Evolutionary conservation across 495 filamentous ascomycete species (phyloP), one percentile per base, ranked within the genome.

Genomic region (Podospora pseudocomata): DNA sequence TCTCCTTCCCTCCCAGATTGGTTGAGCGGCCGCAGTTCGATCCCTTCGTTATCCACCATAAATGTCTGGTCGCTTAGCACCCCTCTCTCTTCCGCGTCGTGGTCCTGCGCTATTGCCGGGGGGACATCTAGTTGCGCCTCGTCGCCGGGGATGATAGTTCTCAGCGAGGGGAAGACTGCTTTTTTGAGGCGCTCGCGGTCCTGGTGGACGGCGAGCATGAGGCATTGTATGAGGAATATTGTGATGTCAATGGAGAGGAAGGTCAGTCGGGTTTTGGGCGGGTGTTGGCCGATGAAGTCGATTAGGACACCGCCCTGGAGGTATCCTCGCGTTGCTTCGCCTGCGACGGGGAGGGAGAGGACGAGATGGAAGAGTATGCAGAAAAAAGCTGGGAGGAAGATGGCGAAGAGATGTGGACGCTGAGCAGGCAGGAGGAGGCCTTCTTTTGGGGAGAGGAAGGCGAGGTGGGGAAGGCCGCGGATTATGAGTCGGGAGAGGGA

Each of bases 301-400:
- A 96, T 88, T 56, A 95, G 84, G 39, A 96, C 75, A 7, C 93
- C 92, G 23, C 93, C 93, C 74, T 96, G 92, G 1, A 95, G 82
- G 74, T 96, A 95, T 6, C 90, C 91, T 61, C 92, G 84, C 27
- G 89, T 89, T 44, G 88, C 85, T 78, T 96, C 92, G 65, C 88
- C 87, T 20, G 90, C 92, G 30, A 86, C 80, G 1, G 90, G 88
- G 16, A 85, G 81, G 15, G 85, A 78, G 61, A 86, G 82, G 63
- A 90, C 80, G 15, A 88, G 71, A 77, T 96, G 93, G 32, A 90
- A 80, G 39, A 94, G 69, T 66, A 91, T 86, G 81, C 90, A 94
- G 44, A 95, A 69, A 9, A 90, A 65, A 77, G 92, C 92, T 34
- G 89, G 88, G 28, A 80, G 78, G 70, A 94, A 79, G 60, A 96